These are phyloP conservation scores for Lipomyces yamadae DNA, from an alignment of 805 yeast species.

Conservation along the genomic window DNA sequence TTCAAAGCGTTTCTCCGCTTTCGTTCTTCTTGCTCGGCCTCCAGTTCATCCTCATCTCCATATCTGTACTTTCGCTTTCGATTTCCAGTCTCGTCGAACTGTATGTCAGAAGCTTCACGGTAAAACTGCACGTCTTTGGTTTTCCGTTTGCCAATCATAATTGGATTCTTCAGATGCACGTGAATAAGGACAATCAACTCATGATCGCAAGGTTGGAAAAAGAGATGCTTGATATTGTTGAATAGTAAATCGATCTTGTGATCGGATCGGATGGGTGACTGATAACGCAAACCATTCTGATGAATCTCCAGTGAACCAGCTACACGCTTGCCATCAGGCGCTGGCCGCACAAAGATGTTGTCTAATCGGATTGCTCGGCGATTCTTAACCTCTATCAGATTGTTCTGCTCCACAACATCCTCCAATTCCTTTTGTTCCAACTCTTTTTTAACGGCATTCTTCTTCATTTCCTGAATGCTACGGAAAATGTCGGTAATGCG, in stretches of 20 bases:
- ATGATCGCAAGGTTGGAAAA: slow-evolving; percentile 95
- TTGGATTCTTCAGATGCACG: slow-evolving; percentile 88
- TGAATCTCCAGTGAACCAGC: slow-evolving; percentile 91
- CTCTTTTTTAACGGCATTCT: slow-evolving; percentile 87
- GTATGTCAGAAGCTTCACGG: slow-evolving; percentile 94
- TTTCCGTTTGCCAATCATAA: slow-evolving; percentile 94
- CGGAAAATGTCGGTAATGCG: slow-evolving; percentile 88
- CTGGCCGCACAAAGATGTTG: slow-evolving; percentile 88
- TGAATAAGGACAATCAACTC: slow-evolving; percentile 92
- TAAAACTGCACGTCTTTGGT: slow-evolving; percentile 95
- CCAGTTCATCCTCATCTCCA: slow-evolving; percentile 98
- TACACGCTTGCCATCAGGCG: slow-evolving; percentile 94
- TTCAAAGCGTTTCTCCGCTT: slow-evolving; percentile 87
- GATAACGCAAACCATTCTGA: slow-evolving; percentile 94
- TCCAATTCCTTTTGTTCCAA: slow-evolving; percentile 88
- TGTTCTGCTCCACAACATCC: slow-evolving; percentile 93
- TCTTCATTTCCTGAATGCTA: slow-evolving; percentile 89
- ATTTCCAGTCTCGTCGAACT: slow-evolving; percentile 96
- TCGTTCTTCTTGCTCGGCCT: slow-evolving; percentile 98
- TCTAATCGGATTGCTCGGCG: slow-evolving; percentile 87
- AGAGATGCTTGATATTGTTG: slow-evolving; percentile 87
- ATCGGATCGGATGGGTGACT: slow-evolving; percentile 81
- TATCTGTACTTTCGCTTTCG: slow-evolving; percentile 83
- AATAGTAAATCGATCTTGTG: slow-evolving; percentile 87
- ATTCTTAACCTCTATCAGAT: slow-evolving; percentile 76